Evolutionary conservation across 164 flowering plant genomes (phyloP).

Genomic region (Litsea cubeba): DNA sequence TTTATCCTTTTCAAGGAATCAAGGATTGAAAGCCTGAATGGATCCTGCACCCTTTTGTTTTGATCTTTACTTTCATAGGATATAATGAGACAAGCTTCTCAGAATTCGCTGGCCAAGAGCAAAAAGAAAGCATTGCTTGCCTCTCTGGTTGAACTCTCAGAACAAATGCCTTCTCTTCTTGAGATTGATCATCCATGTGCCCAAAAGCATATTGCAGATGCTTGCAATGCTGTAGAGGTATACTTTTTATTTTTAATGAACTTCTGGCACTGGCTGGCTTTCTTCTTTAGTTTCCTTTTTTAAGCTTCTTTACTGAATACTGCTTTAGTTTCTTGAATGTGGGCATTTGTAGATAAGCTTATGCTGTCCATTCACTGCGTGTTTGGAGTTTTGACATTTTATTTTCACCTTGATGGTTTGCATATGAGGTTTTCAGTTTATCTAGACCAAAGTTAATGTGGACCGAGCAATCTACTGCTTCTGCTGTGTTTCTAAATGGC

Average conservation of each 20-base stretch:
- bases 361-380: too few relatives aligned
- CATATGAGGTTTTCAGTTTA: too few relatives aligned
- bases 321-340: too few relatives aligned
- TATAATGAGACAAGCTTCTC: slow-evolving; percentile 63
- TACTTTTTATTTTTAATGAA: background rate
- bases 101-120: slow-evolving; percentile 48
- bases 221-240: slow-evolving; percentile 73
- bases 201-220: slow-evolving; percentile 73
- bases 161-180: slow-evolving; percentile 93
- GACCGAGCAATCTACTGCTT: too few relatives aligned
- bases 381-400: too few relatives aligned
- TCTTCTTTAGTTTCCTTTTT: too few relatives aligned
- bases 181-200: slow-evolving; percentile 97
- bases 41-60: background rate
- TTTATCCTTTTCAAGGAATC: background rate
- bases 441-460: too few relatives aligned
- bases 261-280: background rate
- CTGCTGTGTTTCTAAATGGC: too few relatives aligned
- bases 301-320: background rate
- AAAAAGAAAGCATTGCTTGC: slow-evolving; percentile 72
- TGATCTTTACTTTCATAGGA: slow-evolving; percentile 44
- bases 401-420: too few relatives aligned
- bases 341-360: too few relatives aligned
- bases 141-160: slow-evolving; percentile 73
- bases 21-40: too few relatives aligned